Evolutionary conservation across 768 basidiomycete genomes (phyloP), one percentile per base, ranked within the genome.

Genomic region (Pleurotus citrinopileatus): DNA sequence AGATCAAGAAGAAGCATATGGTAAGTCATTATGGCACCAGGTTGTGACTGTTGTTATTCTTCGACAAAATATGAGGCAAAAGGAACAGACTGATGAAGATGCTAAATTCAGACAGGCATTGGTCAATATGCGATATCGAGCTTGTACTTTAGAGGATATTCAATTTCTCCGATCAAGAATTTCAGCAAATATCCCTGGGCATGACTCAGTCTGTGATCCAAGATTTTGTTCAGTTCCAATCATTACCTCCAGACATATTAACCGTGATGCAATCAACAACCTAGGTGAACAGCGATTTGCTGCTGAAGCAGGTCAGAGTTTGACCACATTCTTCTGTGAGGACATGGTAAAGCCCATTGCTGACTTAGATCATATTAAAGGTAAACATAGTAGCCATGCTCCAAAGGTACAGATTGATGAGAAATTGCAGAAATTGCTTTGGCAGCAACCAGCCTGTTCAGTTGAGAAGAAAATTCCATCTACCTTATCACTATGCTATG

Each of bases 101-200:
- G 47, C 36, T 1, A 56, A 59, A 29, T 61, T 73, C 1, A 29
- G 70, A 25, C 63, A 43, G 13, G 62, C 63, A 2, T 45, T 71
- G 2, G 60, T 59, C 12, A 67, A 70, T 37, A 64, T 72, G 66
- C 42, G 69, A 23, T 74, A 69, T 55, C 60, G 57, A 25, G 54
- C 62, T 8, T 77, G 73, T 55, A 72, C 68, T 10, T 0, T 12
- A 1, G 63, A 63, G 4, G 69, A 75, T 56, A 60, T 74, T 19
- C 15, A 37, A 0, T 67, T 73, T 46, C 50, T 74, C 3, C 29
- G 56, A 4, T 57, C 63, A 7, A 3, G 59, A 23, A 53, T 68
- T 4, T 59, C 60, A 10, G 55, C 60, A 8, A 28, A 19, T 22
- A 9, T 40, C 19, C 47, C 43, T 23, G 47, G 48, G 2, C 13